These are phyloP conservation scores for Ganoderma resinaceum DNA, from an alignment of 1,284 basidiomycete genomes.

Conservation along the genomic window DNA sequence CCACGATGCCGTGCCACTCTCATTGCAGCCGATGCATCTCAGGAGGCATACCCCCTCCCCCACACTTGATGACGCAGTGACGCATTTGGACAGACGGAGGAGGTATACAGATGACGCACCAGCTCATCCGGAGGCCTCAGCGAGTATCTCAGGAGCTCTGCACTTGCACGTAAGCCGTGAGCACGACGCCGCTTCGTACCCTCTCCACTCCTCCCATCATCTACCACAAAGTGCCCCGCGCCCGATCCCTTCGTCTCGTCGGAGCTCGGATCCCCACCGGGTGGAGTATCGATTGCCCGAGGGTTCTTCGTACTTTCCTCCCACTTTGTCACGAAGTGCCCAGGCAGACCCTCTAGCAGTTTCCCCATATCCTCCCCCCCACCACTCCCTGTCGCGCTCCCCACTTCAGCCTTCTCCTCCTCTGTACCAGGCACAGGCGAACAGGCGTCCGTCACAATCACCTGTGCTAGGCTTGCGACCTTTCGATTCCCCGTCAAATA, in stretches of 20 bases:
- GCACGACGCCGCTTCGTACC: conserved; percentile 17
- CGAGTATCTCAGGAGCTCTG: conserved; percentile 17
- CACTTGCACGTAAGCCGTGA: conserved; percentile 23
- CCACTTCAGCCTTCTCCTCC: conserved; percentile 25
- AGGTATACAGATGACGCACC: conserved; percentile 18
- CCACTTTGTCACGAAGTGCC: conserved; percentile 29
- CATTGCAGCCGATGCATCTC: conserved; percentile 31
- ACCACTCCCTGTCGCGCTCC: conserved; percentile 24
- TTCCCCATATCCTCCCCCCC: conserved; percentile 24
- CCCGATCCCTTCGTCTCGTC: conserved; percentile 21
- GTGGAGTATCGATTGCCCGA: conserved; percentile 20
- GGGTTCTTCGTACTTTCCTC: conserved; percentile 22
- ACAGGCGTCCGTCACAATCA: conserved; percentile 29
- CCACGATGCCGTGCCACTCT: conserved; percentile 35
- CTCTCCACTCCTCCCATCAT: conserved; percentile 30
- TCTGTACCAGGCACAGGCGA: conserved; percentile 14
- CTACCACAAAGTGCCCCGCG: conserved; percentile 26
- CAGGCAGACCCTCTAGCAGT: conserved; percentile 23
- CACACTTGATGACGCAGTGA: conserved; percentile 14
- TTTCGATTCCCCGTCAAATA: conserved; percentile 28
- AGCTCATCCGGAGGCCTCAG: conserved; percentile 18
- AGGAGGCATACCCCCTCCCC: conserved; percentile 36
- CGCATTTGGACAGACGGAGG: conserved; percentile 8
- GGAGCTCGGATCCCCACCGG: conserved; percentile 23
- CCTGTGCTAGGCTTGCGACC: conserved; percentile 28